These are phyloP conservation scores for Actinidia polygama DNA, from an alignment of 179 eudicot species.

Conservation along the genomic window DNA sequence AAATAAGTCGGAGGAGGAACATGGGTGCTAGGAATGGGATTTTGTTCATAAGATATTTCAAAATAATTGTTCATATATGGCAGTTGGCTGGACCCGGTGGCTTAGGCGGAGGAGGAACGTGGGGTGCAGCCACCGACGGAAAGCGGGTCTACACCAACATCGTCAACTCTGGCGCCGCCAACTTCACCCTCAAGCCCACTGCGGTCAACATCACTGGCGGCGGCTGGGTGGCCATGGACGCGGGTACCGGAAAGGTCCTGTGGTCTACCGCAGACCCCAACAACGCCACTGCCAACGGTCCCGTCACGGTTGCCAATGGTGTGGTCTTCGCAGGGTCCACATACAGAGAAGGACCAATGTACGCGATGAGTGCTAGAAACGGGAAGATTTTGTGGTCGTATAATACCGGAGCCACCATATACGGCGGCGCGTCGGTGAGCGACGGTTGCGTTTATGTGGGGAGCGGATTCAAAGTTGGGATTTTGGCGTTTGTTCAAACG, in stretches of 20 bases:
- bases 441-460: slow-evolving; percentile 57
- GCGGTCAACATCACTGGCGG: slow-evolving; percentile 40
- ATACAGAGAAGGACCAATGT: slow-evolving; percentile 46
- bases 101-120: slow-evolving; percentile 50
- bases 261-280: slow-evolving; percentile 60
- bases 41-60: too few species aligned
- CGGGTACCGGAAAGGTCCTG: slow-evolving; percentile 40
- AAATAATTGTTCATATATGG: too few species aligned
- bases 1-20: too few species aligned
- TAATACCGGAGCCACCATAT: slow-evolving; percentile 52
- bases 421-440: slow-evolving; percentile 58
- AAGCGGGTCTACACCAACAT: slow-evolving; percentile 56
- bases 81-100: slow-evolving; percentile 55
- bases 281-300: slow-evolving; percentile 42
- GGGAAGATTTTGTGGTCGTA: slow-evolving; percentile 48
- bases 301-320: slow-evolving; percentile 46
- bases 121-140: slow-evolving; percentile 74
- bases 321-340: slow-evolving; percentile 56
- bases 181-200: slow-evolving; percentile 47
- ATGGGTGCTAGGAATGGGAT: too few species aligned
- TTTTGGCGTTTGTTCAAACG: slow-evolving; percentile 41
- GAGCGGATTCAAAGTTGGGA: slow-evolving; percentile 39
- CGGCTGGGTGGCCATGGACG: slow-evolving; percentile 61
- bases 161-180: slow-evolving; percentile 32
- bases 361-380: slow-evolving; percentile 45